A percentile compares a stretch with the other conserved stretches of the same genome.
Evolutionary conservation across 2,329 filamentous ascomycete genomes (phyloP).

Genomic region (Calonectria henricotiae): DNA sequence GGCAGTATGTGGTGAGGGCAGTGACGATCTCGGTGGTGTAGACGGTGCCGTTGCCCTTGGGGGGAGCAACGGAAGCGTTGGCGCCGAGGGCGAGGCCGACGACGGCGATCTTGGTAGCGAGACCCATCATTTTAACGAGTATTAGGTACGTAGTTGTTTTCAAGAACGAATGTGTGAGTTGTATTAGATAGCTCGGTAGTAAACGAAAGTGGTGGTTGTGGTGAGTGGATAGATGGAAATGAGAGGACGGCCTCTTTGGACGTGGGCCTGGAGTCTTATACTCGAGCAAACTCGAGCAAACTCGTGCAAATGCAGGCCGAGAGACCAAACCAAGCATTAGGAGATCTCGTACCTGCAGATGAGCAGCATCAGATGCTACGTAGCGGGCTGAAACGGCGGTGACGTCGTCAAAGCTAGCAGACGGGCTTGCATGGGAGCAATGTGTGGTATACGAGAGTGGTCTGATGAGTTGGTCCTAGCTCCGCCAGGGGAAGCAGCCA

Average conservation of each 20-base stretch:
- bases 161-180: slow-evolving; percentile 20
- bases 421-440: not conserved
- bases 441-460: slow-evolving; percentile 18
- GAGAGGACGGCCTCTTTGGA: not conserved
- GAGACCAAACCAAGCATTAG: not conserved
- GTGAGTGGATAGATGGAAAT: slow-evolving; percentile 1
- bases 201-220: slow-evolving; percentile 22
- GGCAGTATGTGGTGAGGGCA: slow-evolving; percentile 81
- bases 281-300: not conserved
- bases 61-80: slow-evolving; percentile 28
- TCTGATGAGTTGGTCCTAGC: slow-evolving; percentile 9
- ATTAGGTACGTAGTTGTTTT: slow-evolving; percentile 12
- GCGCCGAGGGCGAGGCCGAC: slow-evolving; percentile 4
- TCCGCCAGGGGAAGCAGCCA: slow-evolving; percentile 20
- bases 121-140: slow-evolving; percentile 17
- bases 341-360: slow-evolving; percentile 24
- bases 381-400: slow-evolving; percentile 5
- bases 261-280: slow-evolving; percentile 14
- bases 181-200: slow-evolving; percentile 13
- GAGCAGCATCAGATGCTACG: slow-evolving; percentile 8
- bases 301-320: no score
- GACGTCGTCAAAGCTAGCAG: slow-evolving; percentile 16
- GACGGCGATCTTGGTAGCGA: slow-evolving; percentile 15
- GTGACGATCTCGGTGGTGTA: slow-evolving; percentile 78
- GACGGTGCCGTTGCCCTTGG: slow-evolving; percentile 64